phyloP scores from a whole-genome alignment of 2,329 filamentous ascomycete genomes.

The Phyllosticta paracitricarpa region DNA sequence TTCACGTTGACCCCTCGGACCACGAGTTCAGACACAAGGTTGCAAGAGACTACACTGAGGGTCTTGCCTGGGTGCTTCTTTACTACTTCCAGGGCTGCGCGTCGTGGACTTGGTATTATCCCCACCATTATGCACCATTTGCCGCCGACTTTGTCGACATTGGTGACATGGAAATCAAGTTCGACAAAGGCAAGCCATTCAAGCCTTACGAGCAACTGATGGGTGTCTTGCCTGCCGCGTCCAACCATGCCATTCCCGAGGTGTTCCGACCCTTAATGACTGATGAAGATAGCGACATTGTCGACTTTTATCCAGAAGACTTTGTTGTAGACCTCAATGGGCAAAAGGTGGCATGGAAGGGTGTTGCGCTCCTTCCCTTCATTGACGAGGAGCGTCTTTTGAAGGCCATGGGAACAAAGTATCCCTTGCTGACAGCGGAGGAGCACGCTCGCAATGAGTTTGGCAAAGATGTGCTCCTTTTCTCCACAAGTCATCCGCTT shows the following conservation, averaged over 20 bases:
- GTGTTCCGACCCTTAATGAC: constrained; percentile 89
- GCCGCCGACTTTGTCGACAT: constrained; percentile 88
- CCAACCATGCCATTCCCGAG: constrained; percentile 79
- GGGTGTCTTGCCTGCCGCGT: constrained; percentile 91
- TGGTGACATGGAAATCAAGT: constrained; percentile 65
- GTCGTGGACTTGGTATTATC: constrained; percentile 99
- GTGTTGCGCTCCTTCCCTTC: constrained; percentile 84
- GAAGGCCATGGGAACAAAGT: constrained; percentile 70
- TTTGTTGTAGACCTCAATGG: constrained; percentile 92
- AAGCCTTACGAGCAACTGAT: constrained; percentile 94
- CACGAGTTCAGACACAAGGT: constrained; percentile 82
- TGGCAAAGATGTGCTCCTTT: constrained; percentile 71
- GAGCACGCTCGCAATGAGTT: constrained; percentile 69
- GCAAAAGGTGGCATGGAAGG: constrained; percentile 98
- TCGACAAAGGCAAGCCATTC: constrained; percentile 77
- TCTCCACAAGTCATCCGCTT: constrained; percentile 74
- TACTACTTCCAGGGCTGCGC: constrained; percentile 99
- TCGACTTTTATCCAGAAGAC: constrained; percentile 94
- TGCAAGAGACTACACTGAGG: constrained; percentile 84
- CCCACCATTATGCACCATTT: constrained; percentile 96
- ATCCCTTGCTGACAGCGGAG: constrained; percentile 65
- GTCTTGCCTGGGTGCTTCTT: constrained; percentile 84
- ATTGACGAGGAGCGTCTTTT: constrained; percentile 87
- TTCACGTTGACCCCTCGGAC: constrained; percentile 71
- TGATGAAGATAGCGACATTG: constrained; percentile 76